Conservation (phyloP, 768 basidiomycete species). For the Collybia mongolica region DNA sequence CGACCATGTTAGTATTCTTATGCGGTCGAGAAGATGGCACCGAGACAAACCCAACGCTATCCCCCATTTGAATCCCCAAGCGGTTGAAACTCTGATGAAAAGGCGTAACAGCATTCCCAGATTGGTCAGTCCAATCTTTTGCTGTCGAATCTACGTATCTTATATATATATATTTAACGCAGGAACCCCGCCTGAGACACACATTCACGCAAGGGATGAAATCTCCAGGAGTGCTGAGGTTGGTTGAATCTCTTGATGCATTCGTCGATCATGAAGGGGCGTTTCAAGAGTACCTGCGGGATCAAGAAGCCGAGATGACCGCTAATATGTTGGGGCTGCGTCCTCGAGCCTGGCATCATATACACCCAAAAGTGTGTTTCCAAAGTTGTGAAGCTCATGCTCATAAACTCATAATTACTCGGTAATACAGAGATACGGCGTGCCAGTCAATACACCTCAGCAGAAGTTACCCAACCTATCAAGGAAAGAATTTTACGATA, state of each 20-base stretch:
- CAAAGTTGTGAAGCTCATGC: neutral
- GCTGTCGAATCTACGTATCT: too few relatives aligned
- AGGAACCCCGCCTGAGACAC: constrained; percentile 24
- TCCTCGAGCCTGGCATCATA: constrained; percentile 23
- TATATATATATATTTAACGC: neutral
- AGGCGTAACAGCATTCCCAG: constrained; percentile 27
- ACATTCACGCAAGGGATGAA: constrained; percentile 27
- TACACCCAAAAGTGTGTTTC: constrained; percentile 32
- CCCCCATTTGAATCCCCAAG: constrained; percentile 30
- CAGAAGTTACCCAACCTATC: constrained; percentile 33
- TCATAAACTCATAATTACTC: neutral
- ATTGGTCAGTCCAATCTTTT: constrained; percentile 15
- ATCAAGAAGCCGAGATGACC: constrained; percentile 18
- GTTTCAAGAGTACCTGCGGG: constrained; percentile 30
- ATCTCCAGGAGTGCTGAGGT: constrained; percentile 31
- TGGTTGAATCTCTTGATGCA: constrained; percentile 37
- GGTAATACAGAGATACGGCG: constrained; percentile 29
- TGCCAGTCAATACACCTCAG: constrained; percentile 23
- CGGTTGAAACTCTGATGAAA: constrained; percentile 31
- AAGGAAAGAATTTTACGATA: constrained; percentile 36
- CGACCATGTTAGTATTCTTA: constrained; percentile 29
- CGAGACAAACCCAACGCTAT: constrained; percentile 25
- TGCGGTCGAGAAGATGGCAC: constrained; percentile 39
- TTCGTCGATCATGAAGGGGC: constrained; percentile 37
- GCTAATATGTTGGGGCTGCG: constrained; percentile 24